These are phyloP conservation scores for Brettanomyces bruxellensis DNA, from an alignment of 805 yeast species.

Conservation along the genomic window DNA sequence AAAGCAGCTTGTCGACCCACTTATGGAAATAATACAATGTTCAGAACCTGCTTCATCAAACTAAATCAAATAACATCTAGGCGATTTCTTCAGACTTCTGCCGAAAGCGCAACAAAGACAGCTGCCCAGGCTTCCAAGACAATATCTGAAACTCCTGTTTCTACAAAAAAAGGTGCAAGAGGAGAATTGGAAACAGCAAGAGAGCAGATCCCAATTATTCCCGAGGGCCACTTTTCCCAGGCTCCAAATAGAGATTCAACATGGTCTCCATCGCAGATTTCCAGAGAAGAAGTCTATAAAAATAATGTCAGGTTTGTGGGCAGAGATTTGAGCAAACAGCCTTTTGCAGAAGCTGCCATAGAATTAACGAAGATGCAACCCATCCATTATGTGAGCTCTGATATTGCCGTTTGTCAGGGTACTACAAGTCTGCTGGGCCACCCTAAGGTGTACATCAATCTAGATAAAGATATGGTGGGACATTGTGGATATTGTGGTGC, in stretches of 20 bases:
- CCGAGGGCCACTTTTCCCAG: slow-evolving; percentile 28
- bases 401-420: slow-evolving; percentile 79
- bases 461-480: slow-evolving; percentile 65
- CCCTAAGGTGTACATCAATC: slow-evolving; percentile 73
- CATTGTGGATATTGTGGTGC: slow-evolving; percentile 79
- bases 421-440: slow-evolving; percentile 74
- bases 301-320: slow-evolving; percentile 62
- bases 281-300: slow-evolving; percentile 46
- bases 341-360: slow-evolving; percentile 76
- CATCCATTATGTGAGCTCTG: slow-evolving; percentile 44
- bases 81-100: slow-evolving; percentile 6
- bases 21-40: background rate
- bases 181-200: background rate
- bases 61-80: background rate
- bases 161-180: background rate
- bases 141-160: background rate
- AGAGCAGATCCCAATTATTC: slow-evolving; percentile 7
- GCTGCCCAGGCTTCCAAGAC: slow-evolving; percentile 5
- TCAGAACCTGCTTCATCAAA: background rate
- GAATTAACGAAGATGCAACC: slow-evolving; percentile 74
- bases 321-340: slow-evolving; percentile 58
- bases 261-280: slow-evolving; percentile 66
- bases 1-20: too few relatives aligned
- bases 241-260: slow-evolving; percentile 67
- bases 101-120: slow-evolving; percentile 6